These are phyloP conservation scores for Pichia exigua DNA, from an alignment of 805 yeast species.

Conservation along the genomic window DNA sequence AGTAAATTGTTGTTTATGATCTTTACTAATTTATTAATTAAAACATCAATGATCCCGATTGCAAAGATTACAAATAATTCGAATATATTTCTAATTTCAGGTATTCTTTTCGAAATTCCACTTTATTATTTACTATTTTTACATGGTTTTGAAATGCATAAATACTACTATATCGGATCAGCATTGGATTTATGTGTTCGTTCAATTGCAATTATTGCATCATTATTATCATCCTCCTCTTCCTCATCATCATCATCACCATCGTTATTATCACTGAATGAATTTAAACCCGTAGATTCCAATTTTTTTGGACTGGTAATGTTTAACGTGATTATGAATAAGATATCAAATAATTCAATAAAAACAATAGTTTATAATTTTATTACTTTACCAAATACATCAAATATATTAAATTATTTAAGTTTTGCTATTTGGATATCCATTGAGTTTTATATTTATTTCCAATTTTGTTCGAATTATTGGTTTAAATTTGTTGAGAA, in stretches of 20 bases:
- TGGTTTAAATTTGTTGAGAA: conserved; percentile 1
- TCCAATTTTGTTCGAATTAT: background rate
- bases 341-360: background rate
- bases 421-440: background rate
- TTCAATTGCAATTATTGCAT: too few species aligned
- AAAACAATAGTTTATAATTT: too few species aligned
- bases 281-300: background rate
- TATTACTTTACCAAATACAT: background rate
- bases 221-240: background rate
- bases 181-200: background rate
- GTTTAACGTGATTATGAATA: too few species aligned
- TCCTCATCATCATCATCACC: background rate
- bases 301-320: too few species aligned
- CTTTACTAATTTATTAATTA: background rate
- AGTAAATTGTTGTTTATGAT: background rate
- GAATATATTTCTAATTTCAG: too few species aligned
- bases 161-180: background rate
- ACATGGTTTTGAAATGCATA: background rate
- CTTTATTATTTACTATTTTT: background rate
- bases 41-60: background rate
- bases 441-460: background rate
- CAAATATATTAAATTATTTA: background rate
- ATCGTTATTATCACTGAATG: background rate
- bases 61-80: too few species aligned
- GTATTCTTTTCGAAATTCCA: background rate